A percentile compares a stretch with the other conserved stretches of the same genome.
Conservation (phyloP, 495 filamentous ascomycete species). For the Penicillium lagena region DNA sequence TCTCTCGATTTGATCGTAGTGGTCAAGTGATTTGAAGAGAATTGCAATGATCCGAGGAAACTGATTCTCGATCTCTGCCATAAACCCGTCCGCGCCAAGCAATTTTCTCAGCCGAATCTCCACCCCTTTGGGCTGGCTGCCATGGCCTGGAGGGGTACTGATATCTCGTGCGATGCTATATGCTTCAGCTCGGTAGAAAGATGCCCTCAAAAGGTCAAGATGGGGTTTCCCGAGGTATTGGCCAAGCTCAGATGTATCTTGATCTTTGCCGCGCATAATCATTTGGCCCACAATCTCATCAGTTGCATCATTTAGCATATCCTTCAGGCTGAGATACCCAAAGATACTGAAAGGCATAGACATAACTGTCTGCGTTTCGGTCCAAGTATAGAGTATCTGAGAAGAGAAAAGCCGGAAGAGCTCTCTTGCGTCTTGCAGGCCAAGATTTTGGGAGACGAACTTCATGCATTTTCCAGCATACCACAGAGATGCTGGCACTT, state of each 20-base stretch:
- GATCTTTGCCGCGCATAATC: conserved; percentile 71
- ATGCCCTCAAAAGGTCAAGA: conserved; percentile 52
- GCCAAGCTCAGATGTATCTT: conserved; percentile 53
- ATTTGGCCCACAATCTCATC: conserved; percentile 78
- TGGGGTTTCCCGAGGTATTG: conserved; percentile 45
- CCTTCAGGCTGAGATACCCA: conserved; percentile 61
- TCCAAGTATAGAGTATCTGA: conserved; percentile 93
- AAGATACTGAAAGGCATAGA: conserved; percentile 78
- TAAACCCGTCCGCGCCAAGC: conserved; percentile 60
- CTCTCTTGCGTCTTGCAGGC: conserved; percentile 54
- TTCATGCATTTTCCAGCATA: conserved; percentile 67
- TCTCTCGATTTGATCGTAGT: conserved; percentile 71
- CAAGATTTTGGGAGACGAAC: conserved; percentile 57
- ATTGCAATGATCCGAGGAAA: conserved; percentile 71
- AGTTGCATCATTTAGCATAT: conserved; percentile 66
- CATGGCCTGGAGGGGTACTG: conserved; percentile 47
- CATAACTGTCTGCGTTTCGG: conserved; percentile 53
- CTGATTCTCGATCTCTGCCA: conserved; percentile 51
- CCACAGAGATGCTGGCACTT: conserved; percentile 49
- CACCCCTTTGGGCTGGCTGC: conserved; percentile 47
- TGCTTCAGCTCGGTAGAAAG: conserved; percentile 74
- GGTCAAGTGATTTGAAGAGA: conserved; percentile 63
- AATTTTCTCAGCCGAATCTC: conserved; percentile 63
- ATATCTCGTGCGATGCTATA: conserved; percentile 82
- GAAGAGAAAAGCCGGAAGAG: conserved; percentile 85